Evolutionary conservation across 2,329 filamentous ascomycete species (phyloP).

Genomic region (Aspergillus caelatus): DNA sequence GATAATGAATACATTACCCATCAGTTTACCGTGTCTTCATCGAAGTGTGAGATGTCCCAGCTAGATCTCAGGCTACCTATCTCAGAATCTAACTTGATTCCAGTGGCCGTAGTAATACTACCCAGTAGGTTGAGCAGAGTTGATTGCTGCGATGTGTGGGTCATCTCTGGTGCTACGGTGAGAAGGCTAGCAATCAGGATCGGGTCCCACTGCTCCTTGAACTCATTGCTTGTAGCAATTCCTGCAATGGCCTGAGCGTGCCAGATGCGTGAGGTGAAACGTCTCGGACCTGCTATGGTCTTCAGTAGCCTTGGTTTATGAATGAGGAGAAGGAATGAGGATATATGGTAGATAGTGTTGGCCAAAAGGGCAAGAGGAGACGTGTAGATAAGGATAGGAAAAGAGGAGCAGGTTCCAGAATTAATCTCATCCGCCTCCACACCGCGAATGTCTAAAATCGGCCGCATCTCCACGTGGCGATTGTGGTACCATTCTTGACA

Average conservation of each 20-base stretch:
- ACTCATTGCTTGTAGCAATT: slow-evolving; percentile 28
- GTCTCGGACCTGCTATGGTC: slow-evolving; percentile 24
- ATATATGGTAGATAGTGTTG: slow-evolving; percentile 28
- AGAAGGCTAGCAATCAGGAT: slow-evolving; percentile 26
- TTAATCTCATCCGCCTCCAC: slow-evolving; percentile 29
- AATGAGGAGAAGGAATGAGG: slow-evolving; percentile 23
- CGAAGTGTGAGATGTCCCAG: slow-evolving; percentile 27
- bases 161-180: slow-evolving; percentile 26
- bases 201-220: slow-evolving; percentile 28
- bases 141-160: slow-evolving; percentile 26
- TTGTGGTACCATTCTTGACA: slow-evolving; percentile 31
- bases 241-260: slow-evolving; percentile 30
- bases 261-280: slow-evolving; percentile 30
- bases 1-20: background rate
- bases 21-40: slow-evolving; percentile 17
- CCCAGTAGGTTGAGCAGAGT: slow-evolving; percentile 20
- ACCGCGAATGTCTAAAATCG: slow-evolving; percentile 28
- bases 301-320: slow-evolving; percentile 29
- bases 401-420: slow-evolving; percentile 23
- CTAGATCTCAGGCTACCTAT: slow-evolving; percentile 16
- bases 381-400: slow-evolving; percentile 30
- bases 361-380: slow-evolving; percentile 31
- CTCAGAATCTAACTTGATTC: slow-evolving; percentile 25
- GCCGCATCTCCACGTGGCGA: slow-evolving; percentile 23
- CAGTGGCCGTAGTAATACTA: slow-evolving; percentile 21